These are phyloP conservation scores for Colletotrichum cuscutae DNA, from an alignment of 2,329 filamentous ascomycete genomes.

Conservation along the genomic window DNA sequence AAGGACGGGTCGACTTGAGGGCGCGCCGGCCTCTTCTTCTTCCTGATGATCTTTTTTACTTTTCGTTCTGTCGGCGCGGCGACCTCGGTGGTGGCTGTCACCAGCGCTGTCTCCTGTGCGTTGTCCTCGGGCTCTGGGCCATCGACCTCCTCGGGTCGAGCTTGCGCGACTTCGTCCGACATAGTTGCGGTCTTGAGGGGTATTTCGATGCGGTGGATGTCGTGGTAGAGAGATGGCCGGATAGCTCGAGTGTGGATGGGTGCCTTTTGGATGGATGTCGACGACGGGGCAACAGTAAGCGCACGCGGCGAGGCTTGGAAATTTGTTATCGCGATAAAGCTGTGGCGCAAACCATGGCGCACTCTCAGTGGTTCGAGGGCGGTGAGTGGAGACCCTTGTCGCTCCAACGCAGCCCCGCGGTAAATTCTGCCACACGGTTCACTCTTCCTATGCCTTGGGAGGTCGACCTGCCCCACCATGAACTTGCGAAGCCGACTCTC, in stretches of 20 bases:
- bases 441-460: conserved; percentile 23
- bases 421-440: conserved; percentile 29
- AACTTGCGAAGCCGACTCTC: conserved; percentile 26
- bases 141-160: conserved; percentile 12
- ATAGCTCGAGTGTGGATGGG: neutral
- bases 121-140: conserved; percentile 16
- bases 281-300: neutral
- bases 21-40: conserved; percentile 89
- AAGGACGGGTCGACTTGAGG: conserved; percentile 89
- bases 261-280: conserved; percentile 36
- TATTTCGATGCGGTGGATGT: neutral
- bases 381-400: conserved; percentile 22
- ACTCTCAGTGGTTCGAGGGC: conserved; percentile 4
- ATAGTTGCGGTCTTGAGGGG: conserved; percentile 6
- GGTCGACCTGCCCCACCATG: conserved; percentile 31
- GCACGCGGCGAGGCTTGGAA: conserved; percentile 12
- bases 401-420: conserved; percentile 31
- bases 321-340: conserved; percentile 30
- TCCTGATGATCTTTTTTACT: conserved; percentile 91
- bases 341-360: conserved; percentile 23
- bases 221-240: neutral
- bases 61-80: conserved; percentile 65
- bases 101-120: conserved; percentile 38
- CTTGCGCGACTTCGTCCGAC: conserved; percentile 25
- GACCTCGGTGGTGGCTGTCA: conserved; percentile 54